phyloP scores from a whole-genome alignment of 768 basidiomycete species.

The Suillus subluteus region DNA sequence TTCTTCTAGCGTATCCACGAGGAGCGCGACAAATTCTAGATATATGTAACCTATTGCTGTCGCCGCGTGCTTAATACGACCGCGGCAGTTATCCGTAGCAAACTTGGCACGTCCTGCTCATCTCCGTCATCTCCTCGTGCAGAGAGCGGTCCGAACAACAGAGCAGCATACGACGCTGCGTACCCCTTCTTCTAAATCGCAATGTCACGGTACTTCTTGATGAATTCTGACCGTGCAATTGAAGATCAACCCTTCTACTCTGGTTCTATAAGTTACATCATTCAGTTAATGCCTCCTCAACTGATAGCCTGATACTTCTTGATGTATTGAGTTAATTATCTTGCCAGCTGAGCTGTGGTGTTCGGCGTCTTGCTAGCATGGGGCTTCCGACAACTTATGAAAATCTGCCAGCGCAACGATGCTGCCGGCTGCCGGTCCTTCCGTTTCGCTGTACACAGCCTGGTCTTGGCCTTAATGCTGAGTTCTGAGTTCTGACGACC shows the following conservation, averaged over 20 bases:
- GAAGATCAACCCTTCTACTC: slow-evolving; percentile 85
- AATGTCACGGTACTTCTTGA: slow-evolving; percentile 70
- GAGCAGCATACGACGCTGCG: slow-evolving; percentile 58
- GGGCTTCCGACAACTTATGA: slow-evolving; percentile 86
- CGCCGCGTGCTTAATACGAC: slow-evolving; percentile 83
- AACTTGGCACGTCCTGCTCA: slow-evolving; percentile 93
- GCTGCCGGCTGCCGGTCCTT: slow-evolving; percentile 91
- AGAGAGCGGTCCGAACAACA: slow-evolving; percentile 94
- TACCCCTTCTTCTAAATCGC: slow-evolving; percentile 93
- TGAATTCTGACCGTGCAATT: slow-evolving; percentile 69
- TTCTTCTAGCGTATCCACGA: neutral
- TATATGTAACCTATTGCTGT: slow-evolving; percentile 68
- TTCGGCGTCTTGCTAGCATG: slow-evolving; percentile 79
- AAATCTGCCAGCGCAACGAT: slow-evolving; percentile 82
- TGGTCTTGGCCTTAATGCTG: slow-evolving; percentile 64
- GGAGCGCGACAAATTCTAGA: slow-evolving; percentile 63
- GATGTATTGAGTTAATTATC: slow-evolving; percentile 66
- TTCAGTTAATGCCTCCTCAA: slow-evolving; percentile 7
- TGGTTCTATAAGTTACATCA: slow-evolving; percentile 74
- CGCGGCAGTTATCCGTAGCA: slow-evolving; percentile 78
- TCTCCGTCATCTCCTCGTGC: slow-evolving; percentile 65
- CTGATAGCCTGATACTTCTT: slow-evolving; percentile 9
- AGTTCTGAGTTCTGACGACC: slow-evolving; percentile 92
- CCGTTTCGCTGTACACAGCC: slow-evolving; percentile 72
- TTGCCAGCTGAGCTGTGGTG: slow-evolving; percentile 58